A percentile compares a stretch with the other conserved stretches of the same genome.
These are phyloP conservation scores for Globisporangium middletonii DNA, from an alignment of 352 stramenopile species.

Conservation along the genomic window DNA sequence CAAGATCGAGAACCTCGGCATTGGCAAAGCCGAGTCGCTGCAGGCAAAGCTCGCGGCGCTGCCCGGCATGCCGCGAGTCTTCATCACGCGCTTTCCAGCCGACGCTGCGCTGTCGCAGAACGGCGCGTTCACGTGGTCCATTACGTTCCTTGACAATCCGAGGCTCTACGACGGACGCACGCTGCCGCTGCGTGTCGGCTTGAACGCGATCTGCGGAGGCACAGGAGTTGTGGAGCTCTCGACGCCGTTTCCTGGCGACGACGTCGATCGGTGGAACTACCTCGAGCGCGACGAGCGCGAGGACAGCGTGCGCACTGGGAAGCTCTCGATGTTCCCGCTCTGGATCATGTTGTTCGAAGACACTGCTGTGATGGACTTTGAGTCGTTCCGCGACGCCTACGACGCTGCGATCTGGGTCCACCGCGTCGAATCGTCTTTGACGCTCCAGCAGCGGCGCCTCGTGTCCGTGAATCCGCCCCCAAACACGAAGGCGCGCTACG, in stretches of 20 bases:
- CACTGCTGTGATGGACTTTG: constrained; percentile 41
- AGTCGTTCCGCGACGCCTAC: constrained; percentile 49
- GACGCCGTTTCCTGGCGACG: constrained; percentile 30
- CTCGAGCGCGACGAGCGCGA: constrained; percentile 14
- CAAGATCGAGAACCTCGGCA: constrained; percentile 23
- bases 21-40: constrained; percentile 43
- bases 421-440: constrained; percentile 18
- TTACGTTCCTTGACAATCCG: constrained; percentile 55
- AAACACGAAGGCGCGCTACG: constrained; percentile 42
- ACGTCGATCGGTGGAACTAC: constrained; percentile 35
- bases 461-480: constrained; percentile 42
- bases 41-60: constrained; percentile 48
- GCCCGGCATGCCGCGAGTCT: constrained; percentile 24
- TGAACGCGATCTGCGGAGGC: constrained; percentile 34
- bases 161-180: constrained; percentile 7
- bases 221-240: constrained; percentile 23
- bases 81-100: constrained; percentile 40
- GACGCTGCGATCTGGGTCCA: constrained; percentile 40
- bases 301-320: constrained; percentile 13
- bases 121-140: constrained; percentile 56
- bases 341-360: constrained; percentile 78
- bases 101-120: constrained; percentile 22
- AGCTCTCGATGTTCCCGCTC: constrained; percentile 64
- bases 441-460: constrained; percentile 19
- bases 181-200: constrained; percentile 20